Base-by-base conservation (phyloP, 805 yeast species). In the Candida schatavii region DNA sequence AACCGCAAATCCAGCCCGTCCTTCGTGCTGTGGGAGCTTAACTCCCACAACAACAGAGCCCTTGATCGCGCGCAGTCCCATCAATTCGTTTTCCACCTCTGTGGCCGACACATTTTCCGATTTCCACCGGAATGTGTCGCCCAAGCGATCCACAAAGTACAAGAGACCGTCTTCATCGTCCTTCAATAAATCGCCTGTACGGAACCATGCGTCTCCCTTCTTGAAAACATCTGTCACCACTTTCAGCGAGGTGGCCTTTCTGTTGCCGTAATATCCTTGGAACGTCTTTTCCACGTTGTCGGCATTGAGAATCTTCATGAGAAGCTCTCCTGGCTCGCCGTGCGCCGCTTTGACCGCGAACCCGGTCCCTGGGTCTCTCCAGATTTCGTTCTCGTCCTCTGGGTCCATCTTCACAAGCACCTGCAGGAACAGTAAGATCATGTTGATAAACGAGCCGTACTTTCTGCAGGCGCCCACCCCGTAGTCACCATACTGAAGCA, bases 71-170 rank as follows among this genome's bases (percentile, higher is more conserved):
- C 62, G 55, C 4, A 73, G 64, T 5, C 70, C 69, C 62, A 77
- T 72, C 22, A 86, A 62, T 56, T 81, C 83, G 56, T 83, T 85
- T 58, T 91, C 97, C 30, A 90, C 97, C 66, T 90, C 97, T 26
- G 90, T 83, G 11, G 97, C 89, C 14, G 93, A 81, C 9, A 91
- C 97, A 61, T 90, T 90, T 66, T 90, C 98, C 2, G 95, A 85
- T 66, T 88, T 91, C 98, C 98, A 90, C 52, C 98, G 75, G 69
- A 86, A 90, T 0, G 97, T 91, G 57, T 90, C 98, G 32, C 98
- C 98, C 55, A 91, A 66, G 56, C 98, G 73, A 68, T 90, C 98
- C 35, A 89, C 88, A 62, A 90, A 90, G 63, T 84, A 88, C 59
- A 85, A 74, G 49, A 83, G 65, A 0, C 88, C 85, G 48, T 81